Percentiles rank a stretch among this genome's conserved stretches.
Evolutionary conservation across 371 early-diverging fungal species (phyloP).

Genomic region (Parasitella parasitica): DNA sequence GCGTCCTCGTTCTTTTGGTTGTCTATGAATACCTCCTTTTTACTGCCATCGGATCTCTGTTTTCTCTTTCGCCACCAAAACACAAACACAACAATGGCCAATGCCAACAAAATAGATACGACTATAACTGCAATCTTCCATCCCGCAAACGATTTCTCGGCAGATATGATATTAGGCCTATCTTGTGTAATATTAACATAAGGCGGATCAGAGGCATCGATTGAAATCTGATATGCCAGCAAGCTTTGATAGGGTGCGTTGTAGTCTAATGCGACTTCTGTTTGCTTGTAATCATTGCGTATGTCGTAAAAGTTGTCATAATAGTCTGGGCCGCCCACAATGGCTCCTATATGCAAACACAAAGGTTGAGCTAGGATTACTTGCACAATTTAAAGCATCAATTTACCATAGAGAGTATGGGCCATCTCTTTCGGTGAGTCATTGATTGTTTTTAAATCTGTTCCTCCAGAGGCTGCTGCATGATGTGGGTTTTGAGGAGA

Average conservation of each 20-base stretch:
- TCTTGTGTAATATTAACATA: slow-evolving; percentile 45
- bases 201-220: slow-evolving; percentile 45
- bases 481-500: slow-evolving; percentile 53
- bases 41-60: not conserved
- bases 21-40: not conserved
- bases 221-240: slow-evolving; percentile 58
- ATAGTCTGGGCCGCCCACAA: slow-evolving; percentile 56
- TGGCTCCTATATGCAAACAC: slow-evolving; percentile 17
- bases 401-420: slow-evolving; percentile 47
- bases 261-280: slow-evolving; percentile 67
- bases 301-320: slow-evolving; percentile 54
- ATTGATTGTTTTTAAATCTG: slow-evolving; percentile 33
- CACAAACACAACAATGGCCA: not conserved
- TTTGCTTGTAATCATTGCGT: slow-evolving; percentile 49
- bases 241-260: slow-evolving; percentile 65
- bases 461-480: slow-evolving; percentile 57
- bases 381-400: not conserved
- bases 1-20: not conserved
- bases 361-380: not conserved
- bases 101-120: slow-evolving; percentile 9
- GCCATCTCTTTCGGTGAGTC: slow-evolving; percentile 25
- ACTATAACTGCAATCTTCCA: slow-evolving; percentile 46
- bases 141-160: slow-evolving; percentile 6
- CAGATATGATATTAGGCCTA: slow-evolving; percentile 18
- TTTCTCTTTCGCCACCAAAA: not conserved